Conservation (phyloP, 1,139 yeast species). For the Candida dubliniensis region DNA sequence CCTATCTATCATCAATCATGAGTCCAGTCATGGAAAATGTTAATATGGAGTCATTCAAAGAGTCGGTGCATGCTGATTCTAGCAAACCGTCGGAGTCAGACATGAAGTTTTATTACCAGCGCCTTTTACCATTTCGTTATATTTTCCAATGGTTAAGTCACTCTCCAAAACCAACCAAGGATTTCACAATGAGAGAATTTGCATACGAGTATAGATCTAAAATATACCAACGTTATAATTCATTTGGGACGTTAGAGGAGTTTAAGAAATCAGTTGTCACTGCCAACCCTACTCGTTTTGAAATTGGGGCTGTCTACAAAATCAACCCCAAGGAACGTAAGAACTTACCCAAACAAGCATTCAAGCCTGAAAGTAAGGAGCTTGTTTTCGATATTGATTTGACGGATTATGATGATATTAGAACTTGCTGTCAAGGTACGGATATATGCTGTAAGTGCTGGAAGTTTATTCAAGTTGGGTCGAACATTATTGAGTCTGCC, state of each 20-base stretch:
- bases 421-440: conserved; percentile 92
- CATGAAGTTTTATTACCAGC: conserved; percentile 73
- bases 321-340: conserved; percentile 86
- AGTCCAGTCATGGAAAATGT: conserved; percentile 5
- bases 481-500: conserved; percentile 69
- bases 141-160: conserved; percentile 89
- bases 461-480: conserved; percentile 89
- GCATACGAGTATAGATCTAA: conserved; percentile 88
- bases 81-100: conserved; percentile 60
- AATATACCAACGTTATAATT: conserved; percentile 86
- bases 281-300: conserved; percentile 88
- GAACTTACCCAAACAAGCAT: conserved; percentile 70
- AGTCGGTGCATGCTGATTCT: conserved; percentile 10
- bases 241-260: conserved; percentile 65
- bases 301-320: conserved; percentile 89
- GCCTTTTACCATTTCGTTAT: conserved; percentile 67
- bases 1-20: not conserved
- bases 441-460: conserved; percentile 88
- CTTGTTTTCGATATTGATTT: conserved; percentile 95
- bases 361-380: conserved; percentile 83
- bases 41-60: conserved; percentile 4
- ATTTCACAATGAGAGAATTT: conserved; percentile 86
- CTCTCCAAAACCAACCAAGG: conserved; percentile 66
- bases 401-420: conserved; percentile 90
- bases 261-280: conserved; percentile 72